phyloP scores from a whole-genome alignment of 306 rosid species.

The Vigna angularis region DNA sequence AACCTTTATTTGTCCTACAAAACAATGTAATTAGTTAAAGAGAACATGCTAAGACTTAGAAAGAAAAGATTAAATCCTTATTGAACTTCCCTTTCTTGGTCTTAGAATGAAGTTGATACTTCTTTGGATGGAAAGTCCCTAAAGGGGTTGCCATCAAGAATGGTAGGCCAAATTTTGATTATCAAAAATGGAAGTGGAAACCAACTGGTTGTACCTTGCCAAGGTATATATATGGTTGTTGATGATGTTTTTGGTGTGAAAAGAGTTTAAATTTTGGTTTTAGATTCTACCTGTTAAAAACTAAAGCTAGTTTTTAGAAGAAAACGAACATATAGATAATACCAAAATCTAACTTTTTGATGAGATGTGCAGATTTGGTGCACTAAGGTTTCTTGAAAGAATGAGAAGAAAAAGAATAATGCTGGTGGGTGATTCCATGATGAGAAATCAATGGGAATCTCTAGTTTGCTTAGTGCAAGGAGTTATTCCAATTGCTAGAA shows the following conservation, averaged over 20 bases:
- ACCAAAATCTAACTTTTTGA: neutral
- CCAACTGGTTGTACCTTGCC: constrained; percentile 72
- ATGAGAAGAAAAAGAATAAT: constrained; percentile 76
- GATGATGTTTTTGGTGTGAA: neutral
- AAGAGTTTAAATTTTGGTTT: neutral
- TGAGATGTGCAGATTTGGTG: constrained; percentile 62
- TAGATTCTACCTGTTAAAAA: neutral
- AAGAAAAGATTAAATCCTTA: too few relatives aligned
- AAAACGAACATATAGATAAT: too few relatives aligned
- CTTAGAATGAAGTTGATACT: too few relatives aligned
- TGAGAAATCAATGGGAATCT: constrained; percentile 92
- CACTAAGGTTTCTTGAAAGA: constrained; percentile 72
- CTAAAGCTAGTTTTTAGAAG: neutral
- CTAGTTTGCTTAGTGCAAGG: constrained; percentile 85
- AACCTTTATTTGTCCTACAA: too few relatives aligned
- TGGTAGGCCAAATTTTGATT: constrained; percentile 89
- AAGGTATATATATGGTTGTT: constrained; percentile 51
- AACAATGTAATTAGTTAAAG: too few relatives aligned
- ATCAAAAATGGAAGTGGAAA: constrained; percentile 89
- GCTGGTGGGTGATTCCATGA: constrained; percentile 88
- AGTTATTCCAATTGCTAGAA: constrained; percentile 70
- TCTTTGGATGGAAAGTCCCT: too few relatives aligned
- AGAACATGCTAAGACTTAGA: too few relatives aligned
- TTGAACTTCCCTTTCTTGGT: too few relatives aligned
- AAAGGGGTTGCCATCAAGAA: constrained; percentile 38